phyloP scores from a whole-genome alignment of 495 filamentous ascomycete genomes.

The Penicillium herquei region DNA sequence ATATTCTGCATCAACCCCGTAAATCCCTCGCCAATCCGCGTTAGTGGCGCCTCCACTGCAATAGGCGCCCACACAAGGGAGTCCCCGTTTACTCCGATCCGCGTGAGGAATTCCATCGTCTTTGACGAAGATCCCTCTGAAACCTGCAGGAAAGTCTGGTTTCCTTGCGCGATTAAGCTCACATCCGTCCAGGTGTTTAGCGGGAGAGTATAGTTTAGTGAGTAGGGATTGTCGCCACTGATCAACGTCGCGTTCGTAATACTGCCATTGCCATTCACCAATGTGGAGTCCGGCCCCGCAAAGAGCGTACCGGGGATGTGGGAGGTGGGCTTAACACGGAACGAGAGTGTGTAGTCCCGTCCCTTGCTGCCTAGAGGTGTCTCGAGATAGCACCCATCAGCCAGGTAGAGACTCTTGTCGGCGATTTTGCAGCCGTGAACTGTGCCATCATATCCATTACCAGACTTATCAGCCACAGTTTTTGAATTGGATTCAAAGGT shows the following conservation, averaged over 20 bases:
- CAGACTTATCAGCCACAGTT: constrained; percentile 36
- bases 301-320: constrained; percentile 33
- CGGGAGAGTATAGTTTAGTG: constrained; percentile 43
- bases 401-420: constrained; percentile 25
- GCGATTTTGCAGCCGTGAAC: constrained; percentile 29
- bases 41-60: constrained; percentile 49
- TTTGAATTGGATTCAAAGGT: constrained; percentile 9
- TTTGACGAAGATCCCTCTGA: constrained; percentile 1
- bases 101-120: constrained; percentile 9
- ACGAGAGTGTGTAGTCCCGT: constrained; percentile 48
- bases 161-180: constrained; percentile 37
- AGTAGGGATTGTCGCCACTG: constrained; percentile 44
- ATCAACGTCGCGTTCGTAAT: constrained; percentile 45
- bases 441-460: constrained; percentile 43
- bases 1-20: constrained; percentile 24
- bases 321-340: constrained; percentile 33
- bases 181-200: constrained; percentile 39
- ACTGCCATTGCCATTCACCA: constrained; percentile 33
- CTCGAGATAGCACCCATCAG: constrained; percentile 30
- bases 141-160: constrained; percentile 38
- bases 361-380: constrained; percentile 49
- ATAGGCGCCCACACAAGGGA: constrained; percentile 28
- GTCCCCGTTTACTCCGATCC: constrained; percentile 41
- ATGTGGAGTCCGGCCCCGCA: constrained; percentile 44
- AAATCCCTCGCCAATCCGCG: constrained; percentile 36